Evolutionary conservation across 2,329 filamentous ascomycete species (phyloP).

Genomic region (Venturiaceae sp.): DNA sequence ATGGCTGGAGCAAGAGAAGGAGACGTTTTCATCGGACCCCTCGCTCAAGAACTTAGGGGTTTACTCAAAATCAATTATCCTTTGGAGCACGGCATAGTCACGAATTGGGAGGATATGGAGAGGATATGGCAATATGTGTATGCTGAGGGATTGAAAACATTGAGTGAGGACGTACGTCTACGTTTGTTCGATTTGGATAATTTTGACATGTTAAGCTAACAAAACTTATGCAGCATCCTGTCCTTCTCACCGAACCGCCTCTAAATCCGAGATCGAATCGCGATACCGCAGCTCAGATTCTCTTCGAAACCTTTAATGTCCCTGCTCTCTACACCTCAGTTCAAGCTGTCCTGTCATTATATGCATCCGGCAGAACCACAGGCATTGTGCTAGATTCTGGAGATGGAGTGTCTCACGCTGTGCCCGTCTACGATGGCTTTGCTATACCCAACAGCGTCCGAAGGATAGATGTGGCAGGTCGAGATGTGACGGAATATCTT

Average conservation of each 20-base stretch:
- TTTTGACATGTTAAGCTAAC: neutral
- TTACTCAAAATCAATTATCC: conserved; percentile 94
- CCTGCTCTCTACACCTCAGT: conserved; percentile 94
- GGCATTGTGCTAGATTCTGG: conserved; percentile 93
- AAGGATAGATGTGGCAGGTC: conserved; percentile 88
- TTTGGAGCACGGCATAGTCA: conserved; percentile 94
- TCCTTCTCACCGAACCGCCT: conserved; percentile 90
- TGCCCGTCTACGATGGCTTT: conserved; percentile 96
- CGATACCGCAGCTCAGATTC: conserved; percentile 90
- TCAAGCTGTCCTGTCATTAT: conserved; percentile 90
- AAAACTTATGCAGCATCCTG: conserved; percentile 60
- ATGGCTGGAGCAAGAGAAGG: conserved; percentile 95
- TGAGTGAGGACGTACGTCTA: conserved; percentile 78
- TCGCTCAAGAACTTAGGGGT: conserved; percentile 82
- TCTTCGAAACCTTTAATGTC: conserved; percentile 98
- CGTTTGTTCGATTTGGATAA: neutral
- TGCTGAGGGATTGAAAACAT: conserved; percentile 86
- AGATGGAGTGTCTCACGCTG: conserved; percentile 93
- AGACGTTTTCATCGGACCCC: conserved; percentile 91
- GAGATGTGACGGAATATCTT: conserved; percentile 93
- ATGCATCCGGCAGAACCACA: conserved; percentile 90
- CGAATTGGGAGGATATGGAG: conserved; percentile 99
- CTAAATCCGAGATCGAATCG: conserved; percentile 93
- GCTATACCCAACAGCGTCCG: conserved; percentile 93
- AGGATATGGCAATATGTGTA: conserved; percentile 99